Evolutionary conservation across 768 basidiomycete genomes (phyloP), one percentile per base, ranked within the genome.

Genomic region (Hericium coralloides): DNA sequence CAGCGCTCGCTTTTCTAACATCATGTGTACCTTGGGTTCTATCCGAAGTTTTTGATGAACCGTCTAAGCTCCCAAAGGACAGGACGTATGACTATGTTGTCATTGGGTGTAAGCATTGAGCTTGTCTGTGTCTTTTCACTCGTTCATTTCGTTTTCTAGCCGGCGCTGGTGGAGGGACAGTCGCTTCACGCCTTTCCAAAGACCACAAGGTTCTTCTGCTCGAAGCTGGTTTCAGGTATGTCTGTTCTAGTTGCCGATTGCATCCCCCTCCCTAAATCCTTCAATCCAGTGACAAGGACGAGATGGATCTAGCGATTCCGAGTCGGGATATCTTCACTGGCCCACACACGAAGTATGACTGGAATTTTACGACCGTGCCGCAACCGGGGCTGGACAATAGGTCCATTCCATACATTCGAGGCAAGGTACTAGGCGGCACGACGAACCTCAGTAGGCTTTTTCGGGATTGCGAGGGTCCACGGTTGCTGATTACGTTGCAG

Each of bases 311-410:
- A n/a, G 25, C 48, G 23, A 37, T 55, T 10, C 55, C 55, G 6
- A n/a, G n/a, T 6, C 48, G 4, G 20, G 8, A 37, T 17, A 14
- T 47, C 51, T 15, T 25, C 55, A 12, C 25, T n/a, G 26, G 20
- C 20, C 54, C 58, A 9, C 18, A 36, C 25, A 55, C 60, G 18
- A 22, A 49, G 38, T 47, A 58, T 10, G 49, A 55, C 36, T 65
- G 63, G 64, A 65, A 65, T 45, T 64, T 57, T 51, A 64, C 63
- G 14, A 64, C 63, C 4, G 51, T 57, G 7, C 55, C 63, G 2
- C 64, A 64, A 43, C 17, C 55, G 1, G 60, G 58, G 8, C 48
- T 62, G 48, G 26, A 48, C 18, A 51, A 53, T 18, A 38, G 64
- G 7, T 4, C 51, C 1, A 23, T 65, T 14, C 38, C 45, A 10